A percentile compares a stretch with the other conserved stretches of the same genome.
Conservation (phyloP, 768 basidiomycete genomes). For the Crucibulum laeve region DNA sequence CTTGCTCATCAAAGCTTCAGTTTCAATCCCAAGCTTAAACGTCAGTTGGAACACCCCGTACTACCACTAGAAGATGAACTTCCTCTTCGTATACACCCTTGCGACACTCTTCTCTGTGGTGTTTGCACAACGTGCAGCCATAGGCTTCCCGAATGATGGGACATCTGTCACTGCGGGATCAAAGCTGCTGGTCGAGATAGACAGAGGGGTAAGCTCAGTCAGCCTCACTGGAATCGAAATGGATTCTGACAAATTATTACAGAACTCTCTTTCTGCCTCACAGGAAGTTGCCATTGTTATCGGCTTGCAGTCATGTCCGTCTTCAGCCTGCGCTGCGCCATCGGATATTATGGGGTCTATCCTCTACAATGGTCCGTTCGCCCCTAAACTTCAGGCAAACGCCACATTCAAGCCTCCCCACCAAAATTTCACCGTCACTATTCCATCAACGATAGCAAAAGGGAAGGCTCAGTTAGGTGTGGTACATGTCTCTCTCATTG, state of each 20-base stretch:
- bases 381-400: constrained; percentile 25
- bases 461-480: constrained; percentile 32
- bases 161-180: constrained; percentile 29
- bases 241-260: not conserved
- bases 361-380: constrained; percentile 42
- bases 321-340: constrained; percentile 15
- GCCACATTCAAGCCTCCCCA: constrained; percentile 28
- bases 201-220: constrained; percentile 36
- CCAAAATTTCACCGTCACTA: constrained; percentile 39
- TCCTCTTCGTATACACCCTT: too few species aligned
- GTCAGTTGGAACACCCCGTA: too few species aligned
- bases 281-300: constrained; percentile 43
- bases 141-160: constrained; percentile 35
- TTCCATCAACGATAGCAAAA: constrained; percentile 22
- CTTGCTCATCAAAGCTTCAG: too few species aligned
- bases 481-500: constrained; percentile 31
- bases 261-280: constrained; percentile 33
- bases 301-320: constrained; percentile 31
- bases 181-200: constrained; percentile 38
- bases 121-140: constrained; percentile 35
- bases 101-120: constrained; percentile 22
- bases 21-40: too few species aligned
- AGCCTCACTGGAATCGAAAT: not conserved
- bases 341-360: constrained; percentile 31
- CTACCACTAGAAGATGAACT: too few species aligned